Evolutionary conservation across 78 protist species (phyloP).

Genomic region (Dictyostelium brefeldianum): DNA sequence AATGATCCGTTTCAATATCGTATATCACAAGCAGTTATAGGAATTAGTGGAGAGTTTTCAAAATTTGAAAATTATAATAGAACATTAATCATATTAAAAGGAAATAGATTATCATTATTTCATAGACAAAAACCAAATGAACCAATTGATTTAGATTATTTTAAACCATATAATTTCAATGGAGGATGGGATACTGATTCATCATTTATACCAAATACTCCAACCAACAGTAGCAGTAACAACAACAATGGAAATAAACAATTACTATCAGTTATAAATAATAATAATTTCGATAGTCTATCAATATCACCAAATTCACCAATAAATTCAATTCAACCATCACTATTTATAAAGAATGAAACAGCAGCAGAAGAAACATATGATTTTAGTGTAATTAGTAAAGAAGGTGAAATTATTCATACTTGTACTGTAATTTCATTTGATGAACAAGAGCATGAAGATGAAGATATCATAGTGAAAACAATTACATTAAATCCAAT

Average conservation of each 20-base stretch:
- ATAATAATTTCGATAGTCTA: background rate
- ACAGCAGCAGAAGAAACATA: constrained; percentile 12
- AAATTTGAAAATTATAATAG: constrained; percentile 52
- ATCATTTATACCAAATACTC: background rate
- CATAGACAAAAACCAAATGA: constrained; percentile 52
- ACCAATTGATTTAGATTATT: constrained; percentile 22
- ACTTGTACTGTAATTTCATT: background rate
- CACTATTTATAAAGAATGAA: too few species aligned
- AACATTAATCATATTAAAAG: constrained; percentile 33
- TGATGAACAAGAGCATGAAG: background rate
- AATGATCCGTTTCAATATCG: constrained; percentile 54
- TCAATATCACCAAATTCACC: constrained; percentile 4
- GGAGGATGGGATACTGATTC: constrained; percentile 74
- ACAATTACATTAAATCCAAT: background rate
- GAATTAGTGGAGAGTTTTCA: constrained; percentile 40
- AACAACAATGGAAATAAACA: background rate
- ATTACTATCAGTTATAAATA: background rate
- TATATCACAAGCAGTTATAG: constrained; percentile 18
- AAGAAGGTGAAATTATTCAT: background rate
- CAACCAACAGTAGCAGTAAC: background rate
- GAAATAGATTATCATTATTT: constrained; percentile 32
- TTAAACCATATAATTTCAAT: constrained; percentile 48
- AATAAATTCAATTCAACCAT: background rate
- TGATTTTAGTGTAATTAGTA: constrained; percentile 24
- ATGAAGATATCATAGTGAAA: background rate